A percentile compares a stretch with the other conserved stretches of the same genome.
Evolutionary conservation across 495 filamentous ascomycete genomes (phyloP).

Genomic region (Daldinia bambusicola): DNA sequence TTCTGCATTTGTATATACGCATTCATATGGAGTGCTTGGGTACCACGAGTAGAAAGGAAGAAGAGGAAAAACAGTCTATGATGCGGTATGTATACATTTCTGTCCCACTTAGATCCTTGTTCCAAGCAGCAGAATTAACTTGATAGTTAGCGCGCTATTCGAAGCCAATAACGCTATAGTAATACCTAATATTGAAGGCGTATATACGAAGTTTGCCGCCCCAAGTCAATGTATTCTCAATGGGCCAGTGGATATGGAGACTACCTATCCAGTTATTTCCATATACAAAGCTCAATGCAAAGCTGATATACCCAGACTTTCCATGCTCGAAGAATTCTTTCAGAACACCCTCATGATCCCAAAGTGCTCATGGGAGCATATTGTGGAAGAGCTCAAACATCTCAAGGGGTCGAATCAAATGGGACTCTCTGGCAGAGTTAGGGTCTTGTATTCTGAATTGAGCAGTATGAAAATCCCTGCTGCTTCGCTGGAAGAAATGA

Average conservation of each 20-base stretch:
- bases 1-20: slow-evolving; percentile 25
- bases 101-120: not conserved
- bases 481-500: not conserved
- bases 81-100: slow-evolving; percentile 19
- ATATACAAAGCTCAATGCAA: slow-evolving; percentile 9
- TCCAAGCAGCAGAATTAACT: not conserved
- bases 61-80: not conserved
- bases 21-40: slow-evolving; percentile 25
- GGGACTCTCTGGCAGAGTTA: slow-evolving; percentile 4
- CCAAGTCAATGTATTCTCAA: slow-evolving; percentile 20
- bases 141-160: slow-evolving; percentile 1
- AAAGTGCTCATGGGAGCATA: slow-evolving; percentile 29
- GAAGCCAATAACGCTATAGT: not conserved
- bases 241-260: slow-evolving; percentile 25
- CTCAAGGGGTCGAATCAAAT: slow-evolving; percentile 8
- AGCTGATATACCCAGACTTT: not conserved
- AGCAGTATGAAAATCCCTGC: not conserved
- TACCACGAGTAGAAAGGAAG: not conserved
- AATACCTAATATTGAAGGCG: too few relatives aligned
- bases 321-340: slow-evolving; percentile 38
- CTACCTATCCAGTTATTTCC: slow-evolving; percentile 8
- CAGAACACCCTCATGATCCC: slow-evolving; percentile 30
- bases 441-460: not conserved
- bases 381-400: slow-evolving; percentile 39
- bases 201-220: too few relatives aligned